Evolutionary conservation across 441 rosid species (phyloP), one percentile per base, ranked within the genome.

Genomic region (Brassica hybrid): DNA sequence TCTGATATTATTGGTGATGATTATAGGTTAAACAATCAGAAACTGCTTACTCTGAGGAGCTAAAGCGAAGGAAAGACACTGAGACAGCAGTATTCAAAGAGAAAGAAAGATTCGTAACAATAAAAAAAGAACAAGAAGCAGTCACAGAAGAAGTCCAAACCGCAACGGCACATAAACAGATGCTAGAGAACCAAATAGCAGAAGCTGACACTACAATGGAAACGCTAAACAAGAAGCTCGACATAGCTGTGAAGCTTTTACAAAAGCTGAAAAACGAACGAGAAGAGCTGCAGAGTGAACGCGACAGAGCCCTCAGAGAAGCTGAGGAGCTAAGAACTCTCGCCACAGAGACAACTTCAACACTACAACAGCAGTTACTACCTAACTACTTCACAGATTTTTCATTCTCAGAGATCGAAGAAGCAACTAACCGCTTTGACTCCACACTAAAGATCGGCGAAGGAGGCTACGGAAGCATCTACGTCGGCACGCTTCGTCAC

Each of bases 391-490:
- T 84, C 81, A 85, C 95, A 5, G 93, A 91, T 69, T 88, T 93
- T 78, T 84, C 92, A 25, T 79, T 88, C 84, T 80, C 88, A 34
- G 99, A 95, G 84, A 85, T 93, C 67, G 79, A 86, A 80, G 92
- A 86, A 79, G 99, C 98, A 38, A 89, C 97, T 74, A 61, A 17
- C 34, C 89, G 87, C 58, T 93, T 93, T 79, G 90, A 91, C 80
- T 83, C 84, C 43, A 84, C 90, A 61, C 72, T 80, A 82, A 93
- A 88, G 86, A 89, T 95, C 70, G 99, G 97, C 27, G 97, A 95
- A 88, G 99, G 99, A 17, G 98, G 99, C 70, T 93, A 90, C 80
- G 99, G 98, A 59, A 93, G 87, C 86, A 91, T 95, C 80, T 93
- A 90, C 75, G 85, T 80, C 80, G 97, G 95, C 66, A 7, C 76